phyloP scores from a whole-genome alignment of 306 rosid genomes.

The Hippophae tibetana region DNA sequence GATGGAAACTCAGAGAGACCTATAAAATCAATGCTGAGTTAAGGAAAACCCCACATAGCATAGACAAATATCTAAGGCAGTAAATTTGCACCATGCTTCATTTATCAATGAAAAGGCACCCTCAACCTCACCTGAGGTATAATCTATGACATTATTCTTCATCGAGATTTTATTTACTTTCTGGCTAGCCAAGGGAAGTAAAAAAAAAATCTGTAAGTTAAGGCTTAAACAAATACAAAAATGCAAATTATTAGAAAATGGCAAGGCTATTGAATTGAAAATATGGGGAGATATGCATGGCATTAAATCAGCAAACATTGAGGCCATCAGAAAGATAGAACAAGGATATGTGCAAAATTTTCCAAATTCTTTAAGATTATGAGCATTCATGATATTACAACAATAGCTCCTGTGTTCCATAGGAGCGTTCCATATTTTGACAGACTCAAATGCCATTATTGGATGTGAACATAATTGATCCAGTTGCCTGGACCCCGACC shows the following conservation, averaged over 20 bases:
- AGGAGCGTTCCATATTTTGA: too few species aligned
- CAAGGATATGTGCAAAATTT: neutral
- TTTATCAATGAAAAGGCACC: constrained; percentile 30
- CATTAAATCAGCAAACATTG: neutral
- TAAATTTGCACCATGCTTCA: neutral
- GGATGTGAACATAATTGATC: too few species aligned
- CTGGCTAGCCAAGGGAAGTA: constrained; percentile 18
- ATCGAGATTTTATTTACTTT: constrained; percentile 26
- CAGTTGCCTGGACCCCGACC: too few species aligned
- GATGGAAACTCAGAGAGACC: constrained; percentile 39
- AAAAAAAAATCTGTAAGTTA: neutral
- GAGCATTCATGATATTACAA: neutral
- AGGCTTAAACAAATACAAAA: constrained; percentile 8
- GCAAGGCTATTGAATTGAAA: neutral
- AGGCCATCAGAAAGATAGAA: neutral
- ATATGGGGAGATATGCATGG: neutral
- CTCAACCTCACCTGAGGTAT: constrained; percentile 29
- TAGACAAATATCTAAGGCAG: neutral
- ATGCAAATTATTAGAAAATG: constrained; percentile 1
- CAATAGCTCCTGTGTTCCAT: neutral
- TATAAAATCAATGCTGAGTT: constrained; percentile 22
- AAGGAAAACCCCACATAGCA: constrained; percentile 1
- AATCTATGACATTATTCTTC: constrained; percentile 44
- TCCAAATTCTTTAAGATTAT: neutral
- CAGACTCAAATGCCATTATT: too few species aligned